Evolutionary conservation across 768 basidiomycete genomes (phyloP), one percentile per base, ranked within the genome.

Genomic region (Phylloporus rhodoxanthus): DNA sequence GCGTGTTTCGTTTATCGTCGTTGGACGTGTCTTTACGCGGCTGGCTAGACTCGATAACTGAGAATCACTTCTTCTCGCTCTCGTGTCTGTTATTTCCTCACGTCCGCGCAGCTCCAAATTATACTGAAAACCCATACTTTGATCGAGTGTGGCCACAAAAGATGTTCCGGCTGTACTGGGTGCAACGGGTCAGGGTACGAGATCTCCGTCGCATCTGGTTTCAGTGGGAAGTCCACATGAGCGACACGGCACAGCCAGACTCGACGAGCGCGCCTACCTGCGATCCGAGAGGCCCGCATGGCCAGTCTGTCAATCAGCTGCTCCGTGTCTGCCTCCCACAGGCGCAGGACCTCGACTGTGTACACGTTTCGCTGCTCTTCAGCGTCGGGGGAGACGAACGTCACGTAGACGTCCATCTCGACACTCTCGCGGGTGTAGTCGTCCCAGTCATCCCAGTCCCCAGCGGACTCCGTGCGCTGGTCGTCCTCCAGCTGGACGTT

Each of bases 31-130:
- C 32, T 29, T 48, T 34, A 46, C 20, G 13, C n/a, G n/a, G n/a
- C n/a, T n/a, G n/a, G n/a, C 8, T 11, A 81, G 84, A 87, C 58
- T 85, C 83, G 0, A 79, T 85, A 14, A 79, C 80, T 2, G 84
- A 87, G 60, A 81, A 80, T 54, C 83, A 86, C 61, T 86, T 86
- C 70, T 86, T 85, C 63, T 85, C 84, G 5, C 60, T 85, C 1
- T 85, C 83, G 0, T 86, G 84, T 58, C 57, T 77, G 36, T 72
- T 86, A 3, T 79, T 78, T 63, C 82, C 84, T 0, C 81, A 85
- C 58, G 83, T 85, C 32, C 72, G 73, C 30, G 84, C 83, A 1
- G 81, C 78, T 2, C 84, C 84, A 1, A 73, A 80, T 54, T 85
- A 84, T 54, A 75, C 70, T 34, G 69, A 69, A 29, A 75, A 75